These are phyloP conservation scores for Breynia disticha DNA, from an alignment of 441 rosid genomes.

Conservation along the genomic window DNA sequence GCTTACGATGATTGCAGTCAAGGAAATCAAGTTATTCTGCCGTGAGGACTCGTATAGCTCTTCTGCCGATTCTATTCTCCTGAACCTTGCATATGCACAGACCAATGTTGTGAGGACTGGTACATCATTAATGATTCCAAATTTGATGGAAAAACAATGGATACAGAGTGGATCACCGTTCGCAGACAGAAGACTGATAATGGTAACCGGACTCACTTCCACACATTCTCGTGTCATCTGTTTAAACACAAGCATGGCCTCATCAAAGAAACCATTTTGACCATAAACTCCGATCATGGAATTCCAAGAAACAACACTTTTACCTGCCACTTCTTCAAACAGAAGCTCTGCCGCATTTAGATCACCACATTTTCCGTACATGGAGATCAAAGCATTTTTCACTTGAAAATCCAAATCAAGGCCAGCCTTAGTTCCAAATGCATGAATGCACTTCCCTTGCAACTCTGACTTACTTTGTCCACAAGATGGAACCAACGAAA, in stretches of 20 bases:
- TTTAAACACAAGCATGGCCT: slow-evolving; percentile 44
- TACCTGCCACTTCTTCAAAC: slow-evolving; percentile 41
- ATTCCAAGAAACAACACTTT: slow-evolving; percentile 56
- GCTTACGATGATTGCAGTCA: slow-evolving; percentile 59
- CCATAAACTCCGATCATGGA: slow-evolving; percentile 65
- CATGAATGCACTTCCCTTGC: slow-evolving; percentile 60
- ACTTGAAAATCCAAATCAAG: slow-evolving; percentile 44
- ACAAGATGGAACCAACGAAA: slow-evolving; percentile 51
- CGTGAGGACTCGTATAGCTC: slow-evolving; percentile 32
- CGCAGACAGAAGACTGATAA: slow-evolving; percentile 52
- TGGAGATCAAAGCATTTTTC: slow-evolving; percentile 43
- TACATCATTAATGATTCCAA: slow-evolving; percentile 34
- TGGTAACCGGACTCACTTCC: slow-evolving; percentile 43
- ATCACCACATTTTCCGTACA: slow-evolving; percentile 54
- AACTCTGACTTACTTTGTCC: slow-evolving; percentile 35
- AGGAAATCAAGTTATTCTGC: slow-evolving; percentile 40
- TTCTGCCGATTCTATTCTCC: slow-evolving; percentile 41
- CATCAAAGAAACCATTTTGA: slow-evolving; percentile 38
- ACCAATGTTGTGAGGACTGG: slow-evolving; percentile 50
- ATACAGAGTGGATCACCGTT: slow-evolving; percentile 31
- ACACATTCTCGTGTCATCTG: slow-evolving; percentile 33
- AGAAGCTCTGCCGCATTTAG: slow-evolving; percentile 36
- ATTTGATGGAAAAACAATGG: slow-evolving; percentile 52
- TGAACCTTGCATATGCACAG: slow-evolving; percentile 45
- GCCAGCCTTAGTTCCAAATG: slow-evolving; percentile 42